Conservation (phyloP, 345 rosid species). For the Limnanthes douglasii region DNA sequence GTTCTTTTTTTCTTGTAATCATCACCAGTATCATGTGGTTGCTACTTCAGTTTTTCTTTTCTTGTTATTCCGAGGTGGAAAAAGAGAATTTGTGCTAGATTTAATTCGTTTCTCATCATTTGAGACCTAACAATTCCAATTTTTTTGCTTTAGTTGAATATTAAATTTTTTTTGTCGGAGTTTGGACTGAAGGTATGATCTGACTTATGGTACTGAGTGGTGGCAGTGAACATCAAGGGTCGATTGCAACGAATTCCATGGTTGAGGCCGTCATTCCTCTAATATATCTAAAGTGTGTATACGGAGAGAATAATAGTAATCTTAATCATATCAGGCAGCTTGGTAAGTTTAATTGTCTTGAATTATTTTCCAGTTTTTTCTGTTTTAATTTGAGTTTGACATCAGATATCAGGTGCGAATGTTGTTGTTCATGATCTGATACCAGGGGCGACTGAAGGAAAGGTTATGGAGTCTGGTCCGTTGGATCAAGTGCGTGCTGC, state of each 20-base stretch:
- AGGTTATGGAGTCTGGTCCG: constrained; percentile 45
- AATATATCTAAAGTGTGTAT: constrained; percentile 33
- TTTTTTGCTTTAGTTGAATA: too few relatives aligned
- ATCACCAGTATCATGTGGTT: constrained; percentile 2
- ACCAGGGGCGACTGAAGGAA: constrained; percentile 43
- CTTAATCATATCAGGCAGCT: constrained; percentile 57
- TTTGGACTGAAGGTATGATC: too few relatives aligned
- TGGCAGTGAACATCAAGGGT: constrained; percentile 32
- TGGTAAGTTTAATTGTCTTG: constrained; percentile 1
- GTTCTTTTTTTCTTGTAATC: too few relatives aligned
- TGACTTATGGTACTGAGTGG: too few relatives aligned
- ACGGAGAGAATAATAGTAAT: constrained; percentile 51
- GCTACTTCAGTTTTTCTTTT: background rate
- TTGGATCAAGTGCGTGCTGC: constrained; percentile 53
- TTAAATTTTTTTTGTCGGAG: too few relatives aligned
- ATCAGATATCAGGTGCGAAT: constrained; percentile 59
- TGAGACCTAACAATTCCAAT: too few relatives aligned
- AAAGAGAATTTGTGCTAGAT: too few relatives aligned
- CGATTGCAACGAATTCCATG: constrained; percentile 19
- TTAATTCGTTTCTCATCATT: too few relatives aligned
- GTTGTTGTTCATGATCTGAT: constrained; percentile 52
- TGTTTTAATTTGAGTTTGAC: background rate
- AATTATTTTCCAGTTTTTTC: background rate
- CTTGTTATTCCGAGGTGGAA: constrained; percentile 28
- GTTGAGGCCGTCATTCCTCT: constrained; percentile 62